Evolutionary conservation across 306 rosid species (phyloP), one percentile per base, ranked within the genome.

Genomic region (Corylus heterophylla): DNA sequence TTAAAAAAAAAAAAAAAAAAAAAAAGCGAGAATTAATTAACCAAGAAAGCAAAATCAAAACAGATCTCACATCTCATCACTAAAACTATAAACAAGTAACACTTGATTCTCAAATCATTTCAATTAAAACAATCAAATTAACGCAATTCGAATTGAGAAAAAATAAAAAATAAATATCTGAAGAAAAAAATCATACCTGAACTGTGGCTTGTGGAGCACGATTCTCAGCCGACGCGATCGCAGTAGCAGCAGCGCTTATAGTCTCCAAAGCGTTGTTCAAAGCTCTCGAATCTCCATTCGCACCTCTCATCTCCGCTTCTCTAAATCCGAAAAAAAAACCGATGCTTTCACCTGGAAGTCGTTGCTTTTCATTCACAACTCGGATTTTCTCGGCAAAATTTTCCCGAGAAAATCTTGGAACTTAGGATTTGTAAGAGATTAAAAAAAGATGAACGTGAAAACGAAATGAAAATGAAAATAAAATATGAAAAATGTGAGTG

Each of bases 231-330:
- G 92, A 72, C 16, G 92, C 94, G 78, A 96, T 93, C 74, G 89
- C 97, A 69, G 88, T 82, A 13, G 99, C 99, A 56, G 99, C 99
- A 68, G 99, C 98, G 92, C 88, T 91, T 10, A 96, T 90, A 68
- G 97, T 96, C 16, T 93, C 93, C 47, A 93, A 76, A 74, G 98
- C 81, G 86, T 77, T 91, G 85, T 72, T 80, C 14, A 73, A 66
- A 66, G 78, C 78, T 78, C 89, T 78, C 3, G 69, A 85, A 70
- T 92, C 86, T 52, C 86, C 89, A 76, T 78, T 71, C 39, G 25
- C 77, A 25, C 90, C 80, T 73, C 87, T 89, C 96, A 88, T 91
- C 76, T 85, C 85, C 45, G 74, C 3, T 27, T 62, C 58, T n/a
- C 49, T 51, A 4, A 42, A 48, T 7, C 18, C 42, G 37, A n/a